Evolutionary conservation across 495 filamentous ascomycete species (phyloP), one percentile per base, ranked within the genome.

Genomic region (Annulohypoxylon maeteangense): DNA sequence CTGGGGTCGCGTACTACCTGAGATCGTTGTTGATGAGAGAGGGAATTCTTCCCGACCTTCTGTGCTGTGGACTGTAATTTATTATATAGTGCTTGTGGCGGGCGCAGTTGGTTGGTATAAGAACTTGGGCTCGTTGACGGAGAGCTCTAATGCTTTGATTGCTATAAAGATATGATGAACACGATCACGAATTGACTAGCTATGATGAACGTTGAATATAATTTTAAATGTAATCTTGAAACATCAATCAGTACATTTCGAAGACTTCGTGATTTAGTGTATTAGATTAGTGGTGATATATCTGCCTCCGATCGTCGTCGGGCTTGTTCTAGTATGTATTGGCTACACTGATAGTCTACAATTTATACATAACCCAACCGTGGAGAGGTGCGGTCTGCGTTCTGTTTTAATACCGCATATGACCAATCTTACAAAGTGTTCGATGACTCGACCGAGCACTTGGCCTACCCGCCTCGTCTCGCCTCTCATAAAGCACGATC

Each of bases 71-170:
- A 92, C 91, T 4, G 80, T 93, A 22, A 84, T 81, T 6, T 98
- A 97, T 75, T 97, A 97, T 78, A 55, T 81, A 3, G 75, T 97
- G 31, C 81, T 98, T 0, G 80, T 95, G 12, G 84, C 75, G 1
- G 95, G 95, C 4, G 90, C 91, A 0, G 76, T 88, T 34, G 81
- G 84, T 0, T 99, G 93, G 80, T 93, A 86, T 64, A 84, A 74
- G 70, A 74, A 83, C 31, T 74, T 98, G 48, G 96, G 90, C 86
- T 77, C 81, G n/a, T 81, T 96, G 79, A 96, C 93, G 0, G 86
- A 91, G 75, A 88, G 85, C 31, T 65, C 29, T 16, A 82, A 85
- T 68, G 85, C 82, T 12, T 64, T 89, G 62, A 75, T 82, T 29
- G 38, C 61, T 42, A 62, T 86, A 76, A 58, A 62, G 23, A 66